Conservation (phyloP, 345 rosid genomes). For the Citrus sinensis region DNA sequence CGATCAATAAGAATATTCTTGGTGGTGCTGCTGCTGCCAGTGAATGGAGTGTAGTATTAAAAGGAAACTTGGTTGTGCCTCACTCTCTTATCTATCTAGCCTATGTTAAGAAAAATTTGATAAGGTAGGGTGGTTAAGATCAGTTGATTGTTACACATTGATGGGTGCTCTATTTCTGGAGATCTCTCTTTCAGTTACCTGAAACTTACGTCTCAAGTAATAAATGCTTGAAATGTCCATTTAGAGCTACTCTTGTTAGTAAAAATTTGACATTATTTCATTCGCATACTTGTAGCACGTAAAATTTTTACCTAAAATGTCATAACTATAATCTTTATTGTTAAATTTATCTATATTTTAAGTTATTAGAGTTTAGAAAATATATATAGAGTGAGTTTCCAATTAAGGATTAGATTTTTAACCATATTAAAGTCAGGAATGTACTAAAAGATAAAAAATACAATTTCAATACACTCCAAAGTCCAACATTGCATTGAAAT, state of each 20-base stretch:
- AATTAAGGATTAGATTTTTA: fast-evolving
- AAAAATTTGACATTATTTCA: background rate
- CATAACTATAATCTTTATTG: background rate
- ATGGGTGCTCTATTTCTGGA: no score
- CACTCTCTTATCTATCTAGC: background rate
- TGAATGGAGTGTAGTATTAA: background rate
- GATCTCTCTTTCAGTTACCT: no score
- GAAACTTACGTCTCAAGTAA: no score
- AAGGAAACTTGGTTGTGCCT: background rate
- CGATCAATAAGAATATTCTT: background rate
- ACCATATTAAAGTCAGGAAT: no score
- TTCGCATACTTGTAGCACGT: background rate
- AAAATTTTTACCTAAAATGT: background rate
- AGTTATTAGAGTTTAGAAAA: background rate
- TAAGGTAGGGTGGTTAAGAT: no score
- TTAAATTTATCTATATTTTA: background rate
- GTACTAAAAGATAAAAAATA: no score
- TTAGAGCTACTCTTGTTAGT: background rate
- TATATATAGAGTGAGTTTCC: no score
- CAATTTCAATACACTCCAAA: no score
- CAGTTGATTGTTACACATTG: no score
- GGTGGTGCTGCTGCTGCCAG: background rate
- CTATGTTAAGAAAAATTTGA: background rate
- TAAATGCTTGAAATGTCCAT: background rate
- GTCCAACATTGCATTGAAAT: no score